Percentiles rank a stretch among this genome's conserved stretches.
Evolutionary conservation across 768 basidiomycete genomes (phyloP).

Genomic region (Phaffia tasmanica): DNA sequence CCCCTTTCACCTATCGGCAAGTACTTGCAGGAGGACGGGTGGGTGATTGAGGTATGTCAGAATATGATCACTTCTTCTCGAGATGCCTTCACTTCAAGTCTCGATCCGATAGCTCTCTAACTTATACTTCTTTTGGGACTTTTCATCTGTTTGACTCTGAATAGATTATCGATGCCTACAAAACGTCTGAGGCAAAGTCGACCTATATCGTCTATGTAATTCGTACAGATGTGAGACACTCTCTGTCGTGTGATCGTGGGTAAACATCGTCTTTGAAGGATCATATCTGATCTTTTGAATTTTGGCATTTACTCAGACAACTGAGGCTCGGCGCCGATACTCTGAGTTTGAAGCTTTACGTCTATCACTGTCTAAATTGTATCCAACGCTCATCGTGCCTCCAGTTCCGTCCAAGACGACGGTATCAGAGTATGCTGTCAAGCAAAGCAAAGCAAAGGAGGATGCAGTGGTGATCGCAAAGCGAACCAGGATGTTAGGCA

Average conservation of each 20-base stretch:
- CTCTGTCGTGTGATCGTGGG: background rate
- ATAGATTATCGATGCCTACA: conserved; percentile 88
- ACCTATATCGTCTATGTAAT: background rate
- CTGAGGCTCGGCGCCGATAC: conserved; percentile 78
- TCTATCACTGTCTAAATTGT: conserved; percentile 66
- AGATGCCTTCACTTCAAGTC: background rate
- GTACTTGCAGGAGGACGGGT: conserved; percentile 16
- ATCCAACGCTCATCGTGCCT: conserved; percentile 92
- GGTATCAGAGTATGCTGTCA: conserved; percentile 90
- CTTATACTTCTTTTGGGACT: background rate
- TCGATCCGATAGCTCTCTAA: background rate
- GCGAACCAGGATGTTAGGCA: conserved; percentile 87
- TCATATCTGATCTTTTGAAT: background rate
- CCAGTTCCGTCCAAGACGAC: conserved; percentile 97
- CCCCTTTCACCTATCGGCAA: background rate
- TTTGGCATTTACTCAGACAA: conserved; percentile 45
- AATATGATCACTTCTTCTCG: background rate
- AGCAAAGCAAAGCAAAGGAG: conserved; percentile 92
- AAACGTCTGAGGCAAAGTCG: conserved; percentile 58
- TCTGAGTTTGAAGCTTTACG: conserved; percentile 95
- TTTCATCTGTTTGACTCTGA: background rate
- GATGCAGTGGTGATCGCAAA: conserved; percentile 82
- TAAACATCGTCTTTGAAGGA: background rate
- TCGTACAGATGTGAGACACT: background rate
- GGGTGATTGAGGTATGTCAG: conserved; percentile 19